Percentiles rank a stretch among this genome's conserved stretches.
Conservation (phyloP, 192 early-diverging fungal species). For the Coemansia brasiliensis region DNA sequence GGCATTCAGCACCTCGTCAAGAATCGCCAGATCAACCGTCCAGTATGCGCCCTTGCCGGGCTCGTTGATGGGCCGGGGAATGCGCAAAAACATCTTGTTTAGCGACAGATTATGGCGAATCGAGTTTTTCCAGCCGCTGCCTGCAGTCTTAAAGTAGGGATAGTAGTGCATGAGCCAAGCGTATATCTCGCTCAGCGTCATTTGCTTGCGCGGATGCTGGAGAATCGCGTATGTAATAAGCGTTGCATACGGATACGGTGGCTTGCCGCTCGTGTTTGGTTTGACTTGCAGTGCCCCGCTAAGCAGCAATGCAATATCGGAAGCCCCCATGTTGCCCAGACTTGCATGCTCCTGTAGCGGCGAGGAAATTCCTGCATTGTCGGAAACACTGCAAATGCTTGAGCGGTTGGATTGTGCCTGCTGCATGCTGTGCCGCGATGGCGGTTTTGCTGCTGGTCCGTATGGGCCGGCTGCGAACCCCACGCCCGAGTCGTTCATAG, state of each 20-base stretch:
- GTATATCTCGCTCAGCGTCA: slow-evolving; percentile 87
- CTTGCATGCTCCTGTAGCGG: slow-evolving; percentile 9
- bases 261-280: slow-evolving; percentile 60
- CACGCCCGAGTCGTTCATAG: slow-evolving; percentile 5
- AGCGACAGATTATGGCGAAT: slow-evolving; percentile 88
- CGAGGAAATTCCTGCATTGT: slow-evolving; percentile 4
- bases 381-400: slow-evolving; percentile 5
- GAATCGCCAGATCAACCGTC: slow-evolving; percentile 64
- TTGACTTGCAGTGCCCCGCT: slow-evolving; percentile 47
- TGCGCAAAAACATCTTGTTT: slow-evolving; percentile 78
- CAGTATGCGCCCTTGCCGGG: slow-evolving; percentile 87
- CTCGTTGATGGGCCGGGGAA: slow-evolving; percentile 76
- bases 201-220: slow-evolving; percentile 60
- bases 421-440: slow-evolving; percentile 10
- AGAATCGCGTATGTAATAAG: slow-evolving; percentile 83
- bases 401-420: slow-evolving; percentile 6
- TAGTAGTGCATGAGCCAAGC: slow-evolving; percentile 74
- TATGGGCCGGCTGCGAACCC: not conserved
- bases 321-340: slow-evolving; percentile 12
- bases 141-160: slow-evolving; percentile 75
- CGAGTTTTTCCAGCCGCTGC: slow-evolving; percentile 80
- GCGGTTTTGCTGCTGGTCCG: not conserved
- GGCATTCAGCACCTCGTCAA: slow-evolving; percentile 33
- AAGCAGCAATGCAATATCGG: slow-evolving; percentile 48
- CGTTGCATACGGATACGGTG: slow-evolving; percentile 80